Conservation (phyloP, 345 rosid genomes). For the Eucalyptus leucophloia region DNA sequence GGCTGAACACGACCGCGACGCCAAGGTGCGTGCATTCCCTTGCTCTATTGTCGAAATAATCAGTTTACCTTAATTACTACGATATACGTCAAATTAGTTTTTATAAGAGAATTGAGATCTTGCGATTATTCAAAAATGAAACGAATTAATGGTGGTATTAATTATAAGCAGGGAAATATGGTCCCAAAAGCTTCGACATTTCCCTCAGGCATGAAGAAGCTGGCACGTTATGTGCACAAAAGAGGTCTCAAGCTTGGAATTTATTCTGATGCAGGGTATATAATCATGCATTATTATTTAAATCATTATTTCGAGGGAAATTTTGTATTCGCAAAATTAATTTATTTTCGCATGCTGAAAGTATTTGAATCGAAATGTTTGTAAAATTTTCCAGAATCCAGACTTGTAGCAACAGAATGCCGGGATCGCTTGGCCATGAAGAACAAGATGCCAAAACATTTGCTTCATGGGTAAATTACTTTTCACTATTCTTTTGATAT, state of each 20-base stretch:
- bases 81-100: background rate
- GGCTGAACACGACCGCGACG: conserved; percentile 30
- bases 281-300: background rate
- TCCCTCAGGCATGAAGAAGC: conserved; percentile 33
- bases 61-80: background rate
- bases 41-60: background rate
- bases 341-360: background rate
- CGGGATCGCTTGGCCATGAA: conserved; percentile 41
- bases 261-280: conserved; percentile 39
- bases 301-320: background rate
- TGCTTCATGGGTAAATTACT: background rate
- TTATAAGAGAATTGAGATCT: background rate
- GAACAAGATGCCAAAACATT: conserved; percentile 40
- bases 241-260: conserved; percentile 43
- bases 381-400: conserved; percentile 10
- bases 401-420: conserved; percentile 56
- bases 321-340: background rate
- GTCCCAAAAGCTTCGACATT: conserved; percentile 23
- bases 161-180: conserved; percentile 17
- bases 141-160: background rate
- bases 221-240: conserved; percentile 33
- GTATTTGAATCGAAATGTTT: background rate
- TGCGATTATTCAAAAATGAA: background rate
- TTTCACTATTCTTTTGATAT: background rate
- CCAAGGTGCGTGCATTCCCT: background rate